Conservation (phyloP, 495 filamentous ascomycete genomes). For the Aspergillus taichungensis region DNA sequence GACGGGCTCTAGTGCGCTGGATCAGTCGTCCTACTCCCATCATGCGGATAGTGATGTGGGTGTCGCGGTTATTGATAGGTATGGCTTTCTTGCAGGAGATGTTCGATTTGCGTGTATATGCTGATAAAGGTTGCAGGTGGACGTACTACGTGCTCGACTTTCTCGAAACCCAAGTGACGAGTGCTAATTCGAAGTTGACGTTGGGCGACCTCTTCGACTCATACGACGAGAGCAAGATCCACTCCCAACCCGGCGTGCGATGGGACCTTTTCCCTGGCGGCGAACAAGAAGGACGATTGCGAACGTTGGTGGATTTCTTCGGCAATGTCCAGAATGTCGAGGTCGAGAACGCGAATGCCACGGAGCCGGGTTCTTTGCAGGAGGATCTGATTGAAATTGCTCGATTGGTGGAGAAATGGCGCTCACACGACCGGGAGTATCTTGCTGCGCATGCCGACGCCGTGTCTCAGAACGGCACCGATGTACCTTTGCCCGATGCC, state of each 20-base stretch:
- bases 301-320: constrained; percentile 91
- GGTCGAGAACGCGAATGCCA: constrained; percentile 53
- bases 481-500: not conserved
- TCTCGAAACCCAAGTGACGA: constrained; percentile 80
- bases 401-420: constrained; percentile 44
- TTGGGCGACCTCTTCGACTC: constrained; percentile 91
- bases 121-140: constrained; percentile 41
- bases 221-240: constrained; percentile 91
- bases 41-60: constrained; percentile 97
- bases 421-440: constrained; percentile 27
- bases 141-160: constrained; percentile 99
- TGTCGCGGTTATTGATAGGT: constrained; percentile 85
- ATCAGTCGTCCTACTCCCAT: constrained; percentile 91
- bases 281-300: constrained; percentile 60
- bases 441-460: constrained; percentile 26
- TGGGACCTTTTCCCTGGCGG: constrained; percentile 88
- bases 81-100: too few species aligned
- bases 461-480: constrained; percentile 17
- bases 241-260: constrained; percentile 80
- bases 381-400: constrained; percentile 68
- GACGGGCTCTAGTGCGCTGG: constrained; percentile 85
- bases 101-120: too few species aligned
- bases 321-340: constrained; percentile 97
- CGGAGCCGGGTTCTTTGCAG: constrained; percentile 50
- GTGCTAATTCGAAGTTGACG: constrained; percentile 72